Conservation (phyloP, 495 filamentous ascomycete genomes). For the Lophiotrema nucula region DNA sequence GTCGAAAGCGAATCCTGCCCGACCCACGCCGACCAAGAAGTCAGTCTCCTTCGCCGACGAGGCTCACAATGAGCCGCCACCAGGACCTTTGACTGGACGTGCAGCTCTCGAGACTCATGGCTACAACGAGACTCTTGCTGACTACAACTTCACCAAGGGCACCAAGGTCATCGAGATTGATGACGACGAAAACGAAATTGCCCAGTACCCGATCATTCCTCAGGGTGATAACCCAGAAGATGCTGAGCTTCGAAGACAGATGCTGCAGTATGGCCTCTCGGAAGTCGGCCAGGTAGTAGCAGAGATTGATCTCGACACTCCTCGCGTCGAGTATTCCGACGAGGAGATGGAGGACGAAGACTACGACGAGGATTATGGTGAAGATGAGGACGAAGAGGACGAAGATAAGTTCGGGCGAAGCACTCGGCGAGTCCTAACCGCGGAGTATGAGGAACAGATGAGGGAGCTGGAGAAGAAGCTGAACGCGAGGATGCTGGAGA, state of each 20-base stretch:
- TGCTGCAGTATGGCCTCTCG: slow-evolving; percentile 83
- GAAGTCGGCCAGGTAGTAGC: slow-evolving; percentile 90
- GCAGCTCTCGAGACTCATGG: slow-evolving; percentile 1
- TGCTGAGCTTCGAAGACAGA: slow-evolving; percentile 75
- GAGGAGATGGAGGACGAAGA: slow-evolving; percentile 43
- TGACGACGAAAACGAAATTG: slow-evolving; percentile 40
- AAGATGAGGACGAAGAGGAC: slow-evolving; percentile 51
- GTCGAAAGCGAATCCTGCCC: neutral
- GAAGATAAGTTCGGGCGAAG: slow-evolving; percentile 70
- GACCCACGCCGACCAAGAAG: slow-evolving; percentile 27
- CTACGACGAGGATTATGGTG: slow-evolving; percentile 53
- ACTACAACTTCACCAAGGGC: slow-evolving; percentile 33
- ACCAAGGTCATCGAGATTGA: slow-evolving; percentile 38
- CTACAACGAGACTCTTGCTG: slow-evolving; percentile 23
- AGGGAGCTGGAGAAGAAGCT: slow-evolving; percentile 42
- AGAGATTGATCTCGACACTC: slow-evolving; percentile 81
- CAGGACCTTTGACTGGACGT: neutral
- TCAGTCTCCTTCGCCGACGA: slow-evolving; percentile 54
- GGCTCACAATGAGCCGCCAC: slow-evolving; percentile 47
- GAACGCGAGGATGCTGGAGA: slow-evolving; percentile 41
- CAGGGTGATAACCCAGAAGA: slow-evolving; percentile 76
- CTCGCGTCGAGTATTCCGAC: slow-evolving; percentile 47
- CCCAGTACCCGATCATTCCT: slow-evolving; percentile 41
- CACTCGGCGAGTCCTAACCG: slow-evolving; percentile 59
- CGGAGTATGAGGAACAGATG: slow-evolving; percentile 64